phyloP scores from a whole-genome alignment of 2,329 filamentous ascomycete species.

The Verticillium klebahnii region DNA sequence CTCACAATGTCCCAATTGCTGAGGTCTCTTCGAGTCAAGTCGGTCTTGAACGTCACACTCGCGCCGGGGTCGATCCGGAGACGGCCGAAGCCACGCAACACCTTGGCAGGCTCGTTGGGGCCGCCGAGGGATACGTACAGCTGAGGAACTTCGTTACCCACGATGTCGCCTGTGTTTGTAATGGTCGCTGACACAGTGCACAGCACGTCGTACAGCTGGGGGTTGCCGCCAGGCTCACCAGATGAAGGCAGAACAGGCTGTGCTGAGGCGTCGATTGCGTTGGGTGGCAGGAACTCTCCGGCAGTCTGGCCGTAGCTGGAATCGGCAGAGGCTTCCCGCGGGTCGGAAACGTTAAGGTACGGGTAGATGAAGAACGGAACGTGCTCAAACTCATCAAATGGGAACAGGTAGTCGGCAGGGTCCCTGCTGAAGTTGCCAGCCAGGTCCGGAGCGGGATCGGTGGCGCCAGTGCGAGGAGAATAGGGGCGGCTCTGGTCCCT shows the following conservation, averaged over 20 bases:
- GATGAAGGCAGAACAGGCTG: slow-evolving; percentile 31
- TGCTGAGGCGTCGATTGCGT: slow-evolving; percentile 46
- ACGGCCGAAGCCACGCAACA: slow-evolving; percentile 78
- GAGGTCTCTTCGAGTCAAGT: slow-evolving; percentile 73
- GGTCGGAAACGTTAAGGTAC: slow-evolving; percentile 61
- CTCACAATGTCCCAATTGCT: slow-evolving; percentile 75
- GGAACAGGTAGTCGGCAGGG: slow-evolving; percentile 64
- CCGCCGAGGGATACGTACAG: slow-evolving; percentile 70
- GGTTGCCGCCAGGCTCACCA: slow-evolving; percentile 59
- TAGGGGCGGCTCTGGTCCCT: slow-evolving; percentile 42
- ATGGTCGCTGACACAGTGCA: slow-evolving; percentile 66
- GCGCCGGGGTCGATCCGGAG: slow-evolving; percentile 67
- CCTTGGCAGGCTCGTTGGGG: slow-evolving; percentile 59
- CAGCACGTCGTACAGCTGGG: slow-evolving; percentile 61
- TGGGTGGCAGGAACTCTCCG: slow-evolving; percentile 55
- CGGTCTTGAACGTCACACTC: slow-evolving; percentile 59
- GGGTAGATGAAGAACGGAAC: slow-evolving; percentile 62
- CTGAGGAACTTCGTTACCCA: slow-evolving; percentile 70
- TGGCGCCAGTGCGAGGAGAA: slow-evolving; percentile 55
- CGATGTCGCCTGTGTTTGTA: slow-evolving; percentile 62
- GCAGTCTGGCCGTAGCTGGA: slow-evolving; percentile 55
- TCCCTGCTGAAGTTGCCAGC: slow-evolving; percentile 57
- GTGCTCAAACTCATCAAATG: slow-evolving; percentile 45
- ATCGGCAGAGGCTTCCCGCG: slow-evolving; percentile 49
- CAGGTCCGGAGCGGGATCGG: slow-evolving; percentile 57